Percentiles rank a stretch among this genome's conserved stretches.
Conservation (phyloP, 2,329 filamentous ascomycete genomes). For the Paracorniculantispora psalliotae region DNA sequence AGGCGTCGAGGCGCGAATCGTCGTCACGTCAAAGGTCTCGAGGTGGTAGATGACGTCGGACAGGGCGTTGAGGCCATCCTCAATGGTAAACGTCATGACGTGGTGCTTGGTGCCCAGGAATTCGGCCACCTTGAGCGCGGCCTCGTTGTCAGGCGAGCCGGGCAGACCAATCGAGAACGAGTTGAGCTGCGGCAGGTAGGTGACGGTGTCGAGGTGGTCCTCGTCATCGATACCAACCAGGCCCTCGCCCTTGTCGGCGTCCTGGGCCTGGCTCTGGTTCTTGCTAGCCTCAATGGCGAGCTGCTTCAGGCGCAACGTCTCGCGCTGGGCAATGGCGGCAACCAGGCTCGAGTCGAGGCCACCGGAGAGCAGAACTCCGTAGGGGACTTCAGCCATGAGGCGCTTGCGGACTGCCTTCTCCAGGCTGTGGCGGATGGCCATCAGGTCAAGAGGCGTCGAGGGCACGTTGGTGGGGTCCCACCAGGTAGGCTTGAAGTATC, state of each 20-base stretch:
- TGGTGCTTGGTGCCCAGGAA: constrained; percentile 98
- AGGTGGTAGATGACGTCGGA: constrained; percentile 98
- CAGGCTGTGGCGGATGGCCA: constrained; percentile 71
- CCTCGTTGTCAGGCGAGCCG: constrained; percentile 85
- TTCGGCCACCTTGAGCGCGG: constrained; percentile 87
- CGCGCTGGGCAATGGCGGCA: constrained; percentile 89
- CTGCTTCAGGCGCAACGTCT: constrained; percentile 74
- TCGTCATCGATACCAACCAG: constrained; percentile 93
- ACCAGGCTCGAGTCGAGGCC: constrained; percentile 94
- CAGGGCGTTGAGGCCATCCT: constrained; percentile 93
- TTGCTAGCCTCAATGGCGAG: constrained; percentile 48
- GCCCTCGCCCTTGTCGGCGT: constrained; percentile 59
- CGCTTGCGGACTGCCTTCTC: constrained; percentile 93
- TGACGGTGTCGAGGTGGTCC: constrained; percentile 82
- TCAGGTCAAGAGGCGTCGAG: constrained; percentile 75
- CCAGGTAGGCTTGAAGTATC: constrained; percentile 92
- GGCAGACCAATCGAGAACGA: constrained; percentile 98
- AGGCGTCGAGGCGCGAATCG: constrained; percentile 94
- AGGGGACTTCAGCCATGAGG: constrained; percentile 97
- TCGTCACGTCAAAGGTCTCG: constrained; percentile 96
- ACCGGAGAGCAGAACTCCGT: constrained; percentile 91
- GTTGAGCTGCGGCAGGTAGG: constrained; percentile 90
- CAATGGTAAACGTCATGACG: constrained; percentile 95
- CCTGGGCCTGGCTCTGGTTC: constrained; percentile 38
- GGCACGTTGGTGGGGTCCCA: constrained; percentile 80